Conservation (phyloP, 2,329 filamentous ascomycete genomes). For the Nemania diffusa region DNA sequence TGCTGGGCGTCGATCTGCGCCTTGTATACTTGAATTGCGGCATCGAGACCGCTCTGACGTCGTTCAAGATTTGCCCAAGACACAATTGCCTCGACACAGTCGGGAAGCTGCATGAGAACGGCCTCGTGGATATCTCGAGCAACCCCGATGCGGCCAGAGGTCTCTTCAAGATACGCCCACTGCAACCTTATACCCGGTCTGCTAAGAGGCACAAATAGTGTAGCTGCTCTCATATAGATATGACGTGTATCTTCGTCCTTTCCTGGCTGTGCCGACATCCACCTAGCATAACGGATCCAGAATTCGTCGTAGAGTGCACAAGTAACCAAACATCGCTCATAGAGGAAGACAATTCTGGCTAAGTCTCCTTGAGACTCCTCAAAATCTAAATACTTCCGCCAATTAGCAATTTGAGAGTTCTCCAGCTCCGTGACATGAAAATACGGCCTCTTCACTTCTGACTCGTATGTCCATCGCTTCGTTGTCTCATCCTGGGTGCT, state of each 20-base stretch:
- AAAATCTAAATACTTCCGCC: constrained; percentile 96
- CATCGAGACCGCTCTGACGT: constrained; percentile 83
- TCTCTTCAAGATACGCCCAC: constrained; percentile 95
- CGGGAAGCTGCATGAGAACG: constrained; percentile 79
- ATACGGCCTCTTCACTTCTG: constrained; percentile 93
- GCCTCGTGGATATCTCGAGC: constrained; percentile 87
- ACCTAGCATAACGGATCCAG: constrained; percentile 95
- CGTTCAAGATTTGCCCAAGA: constrained; percentile 89
- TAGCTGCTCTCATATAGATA: constrained; percentile 89
- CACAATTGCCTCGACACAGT: constrained; percentile 86
- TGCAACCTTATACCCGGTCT: constrained; percentile 85
- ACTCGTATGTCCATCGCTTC: constrained; percentile 94
- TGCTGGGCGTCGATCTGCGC: constrained; percentile 78
- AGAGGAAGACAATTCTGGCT: constrained; percentile 80
- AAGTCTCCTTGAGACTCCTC: constrained; percentile 88
- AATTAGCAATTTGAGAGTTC: constrained; percentile 84
- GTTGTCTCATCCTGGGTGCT: constrained; percentile 87
- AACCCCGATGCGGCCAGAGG: constrained; percentile 77
- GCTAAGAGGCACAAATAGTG: constrained; percentile 86
- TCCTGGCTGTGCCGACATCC: constrained; percentile 83
- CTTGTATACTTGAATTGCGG: constrained; percentile 85
- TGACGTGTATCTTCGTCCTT: constrained; percentile 92
- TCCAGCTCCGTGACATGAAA: constrained; percentile 97
- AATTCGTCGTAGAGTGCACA: constrained; percentile 97
- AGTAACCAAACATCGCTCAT: constrained; percentile 92